Base-by-base conservation (phyloP, 768 basidiomycete species). In the Butyriboletus loyo region DNA sequence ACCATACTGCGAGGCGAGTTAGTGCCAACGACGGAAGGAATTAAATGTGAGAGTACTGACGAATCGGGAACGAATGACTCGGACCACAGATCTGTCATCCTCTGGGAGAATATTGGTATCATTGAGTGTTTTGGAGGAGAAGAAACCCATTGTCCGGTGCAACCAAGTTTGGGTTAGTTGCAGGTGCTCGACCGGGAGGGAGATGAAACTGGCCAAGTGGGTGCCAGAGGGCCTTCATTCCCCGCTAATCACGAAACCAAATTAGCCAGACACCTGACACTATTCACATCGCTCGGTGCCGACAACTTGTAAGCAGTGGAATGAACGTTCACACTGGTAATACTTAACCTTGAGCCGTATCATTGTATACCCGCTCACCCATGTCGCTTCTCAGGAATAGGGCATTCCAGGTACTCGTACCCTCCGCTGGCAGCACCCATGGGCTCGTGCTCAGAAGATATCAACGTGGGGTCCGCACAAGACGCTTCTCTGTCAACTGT, bases 41-140 rank as follows among this genome's bases (percentile, higher is more conserved):
- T n/a, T 49, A 61, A 61, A 58, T 54, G 55, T 53, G 57, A 57
- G 50, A 53, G 66, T 25, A 77, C 80, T 61, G 58, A 83, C 81
- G 60, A 84, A 82, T 67, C 83, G 76, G 61, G 82, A 83, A 61
- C 82, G 79, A 46, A 83, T 80, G 62, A 80, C 80, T 54, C 77
- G 73, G 27, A 81, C 67, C 46, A 84, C 79, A 28, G 80, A 78
- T 67, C 70, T 77, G 61, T 79, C 73, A 37, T 62, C 58, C 48
- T 66, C 57, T 22, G 60, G 47, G 25, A 55, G 31, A n/a, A n/a
- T n/a, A 15, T 14, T 54, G 49, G 66, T 46, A 15, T 60, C 60
- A 36, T 54, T 52, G 17, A 54, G 22, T 30, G 51, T 59, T 21
- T 51, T 57, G 39, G 68, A 68, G 5, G 70, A 66, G 39, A 70